phyloP scores from a whole-genome alignment of 768 basidiomycete genomes.

The Pleurotus djamor region DNA sequence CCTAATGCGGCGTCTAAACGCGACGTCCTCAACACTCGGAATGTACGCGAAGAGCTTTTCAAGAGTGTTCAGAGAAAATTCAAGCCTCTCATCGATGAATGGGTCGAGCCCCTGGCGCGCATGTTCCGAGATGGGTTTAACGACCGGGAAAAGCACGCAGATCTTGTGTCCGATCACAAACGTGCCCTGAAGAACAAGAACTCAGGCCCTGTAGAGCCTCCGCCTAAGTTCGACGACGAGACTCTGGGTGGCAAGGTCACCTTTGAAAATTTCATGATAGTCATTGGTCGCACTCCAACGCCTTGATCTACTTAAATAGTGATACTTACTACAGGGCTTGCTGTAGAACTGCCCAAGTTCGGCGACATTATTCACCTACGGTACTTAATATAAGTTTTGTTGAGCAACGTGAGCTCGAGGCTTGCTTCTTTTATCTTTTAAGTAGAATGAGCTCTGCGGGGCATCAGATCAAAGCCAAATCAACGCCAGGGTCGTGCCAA shows the following conservation, averaged over 20 bases:
- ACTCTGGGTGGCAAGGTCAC: not conserved
- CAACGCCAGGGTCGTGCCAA: no score
- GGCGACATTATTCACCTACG: no score
- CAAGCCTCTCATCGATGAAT: not conserved
- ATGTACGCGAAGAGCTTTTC: not conserved
- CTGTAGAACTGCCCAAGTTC: no score
- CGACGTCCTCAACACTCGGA: not conserved
- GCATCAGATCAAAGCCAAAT: no score
- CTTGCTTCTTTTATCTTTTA: no score
- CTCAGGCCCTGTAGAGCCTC: no score
- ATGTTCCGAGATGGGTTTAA: not conserved
- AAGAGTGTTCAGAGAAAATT: not conserved
- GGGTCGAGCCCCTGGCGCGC: not conserved
- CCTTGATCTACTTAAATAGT: no score
- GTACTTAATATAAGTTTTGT: no score
- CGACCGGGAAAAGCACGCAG: not conserved
- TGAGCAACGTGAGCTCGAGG: no score
- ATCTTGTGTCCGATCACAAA: not conserved
- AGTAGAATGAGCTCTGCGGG: no score
- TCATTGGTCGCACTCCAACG: not conserved
- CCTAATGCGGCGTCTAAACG: not conserved
- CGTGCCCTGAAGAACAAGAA: no score
- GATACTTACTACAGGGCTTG: no score
- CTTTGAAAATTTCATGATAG: not conserved
- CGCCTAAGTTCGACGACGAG: not conserved